These are phyloP conservation scores for Tylopilus sp. DNA, from an alignment of 1,284 basidiomycete genomes.

Conservation along the genomic window DNA sequence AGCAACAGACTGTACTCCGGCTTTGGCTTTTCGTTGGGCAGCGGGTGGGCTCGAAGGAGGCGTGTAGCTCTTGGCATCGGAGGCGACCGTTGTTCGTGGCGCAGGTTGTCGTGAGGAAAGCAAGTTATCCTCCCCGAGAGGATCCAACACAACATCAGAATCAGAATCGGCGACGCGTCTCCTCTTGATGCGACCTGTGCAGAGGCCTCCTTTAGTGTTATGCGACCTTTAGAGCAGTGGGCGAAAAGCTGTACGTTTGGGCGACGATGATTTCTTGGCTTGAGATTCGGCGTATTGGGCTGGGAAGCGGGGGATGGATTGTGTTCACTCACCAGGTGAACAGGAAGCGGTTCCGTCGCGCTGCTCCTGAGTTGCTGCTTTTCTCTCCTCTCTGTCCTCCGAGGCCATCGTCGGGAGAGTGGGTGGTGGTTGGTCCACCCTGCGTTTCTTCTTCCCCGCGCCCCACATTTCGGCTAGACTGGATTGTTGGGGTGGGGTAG, in stretches of 20 bases:
- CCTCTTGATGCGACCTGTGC: constrained; percentile 44
- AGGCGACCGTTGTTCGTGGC: constrained; percentile 3
- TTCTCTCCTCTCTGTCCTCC: constrained; percentile 34
- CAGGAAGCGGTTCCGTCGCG: neutral
- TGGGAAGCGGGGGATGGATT: neutral
- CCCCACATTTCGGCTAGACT: constrained; percentile 71
- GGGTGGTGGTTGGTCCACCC: constrained; percentile 19
- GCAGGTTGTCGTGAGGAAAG: neutral
- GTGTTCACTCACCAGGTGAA: constrained; percentile 17
- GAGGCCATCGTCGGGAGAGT: constrained; percentile 10
- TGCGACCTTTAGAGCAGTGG: neutral
- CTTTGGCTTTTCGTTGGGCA: constrained; percentile 27
- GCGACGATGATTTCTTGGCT: constrained; percentile 36
- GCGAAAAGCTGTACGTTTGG: constrained; percentile 20
- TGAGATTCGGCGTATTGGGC: constrained; percentile 33
- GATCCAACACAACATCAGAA: constrained; percentile 42
- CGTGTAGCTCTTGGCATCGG: constrained; percentile 15
- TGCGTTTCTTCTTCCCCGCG: constrained; percentile 42
- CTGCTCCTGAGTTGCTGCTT: constrained; percentile 18
- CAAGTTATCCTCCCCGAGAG: constrained; percentile 1
- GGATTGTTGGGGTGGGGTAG: constrained; percentile 64
- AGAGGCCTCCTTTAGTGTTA: neutral
- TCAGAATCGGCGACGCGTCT: constrained; percentile 64
- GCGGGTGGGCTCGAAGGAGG: constrained; percentile 8
- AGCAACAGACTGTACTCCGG: constrained; percentile 15